Evolutionary conservation across 2,329 filamentous ascomycete genomes (phyloP).

Genomic region (Fusarium newnesense): DNA sequence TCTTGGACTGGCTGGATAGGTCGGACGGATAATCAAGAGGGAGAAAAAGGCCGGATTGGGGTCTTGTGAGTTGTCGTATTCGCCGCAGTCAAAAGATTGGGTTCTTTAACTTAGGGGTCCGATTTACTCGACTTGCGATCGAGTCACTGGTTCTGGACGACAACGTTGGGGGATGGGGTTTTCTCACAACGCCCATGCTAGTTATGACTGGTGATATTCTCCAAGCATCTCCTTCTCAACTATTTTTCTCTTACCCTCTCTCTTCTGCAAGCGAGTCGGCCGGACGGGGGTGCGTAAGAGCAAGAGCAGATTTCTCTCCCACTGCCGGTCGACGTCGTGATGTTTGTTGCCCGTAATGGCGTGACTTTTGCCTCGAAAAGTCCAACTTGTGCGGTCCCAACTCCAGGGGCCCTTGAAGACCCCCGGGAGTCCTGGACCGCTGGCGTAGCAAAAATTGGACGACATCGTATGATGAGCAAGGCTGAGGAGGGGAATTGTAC

Average conservation of each 20-base stretch:
- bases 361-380: slow-evolving; percentile 45
- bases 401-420: slow-evolving; percentile 41
- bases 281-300: slow-evolving; percentile 16
- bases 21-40: slow-evolving; percentile 9
- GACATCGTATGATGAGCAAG: slow-evolving; percentile 54
- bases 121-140: slow-evolving; percentile 30
- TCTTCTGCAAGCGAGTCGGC: slow-evolving; percentile 26
- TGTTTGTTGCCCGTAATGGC: slow-evolving; percentile 45
- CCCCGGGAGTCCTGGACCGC: slow-evolving; percentile 39
- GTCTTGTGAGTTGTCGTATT: slow-evolving; percentile 36
- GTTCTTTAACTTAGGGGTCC: not conserved
- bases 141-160: slow-evolving; percentile 12
- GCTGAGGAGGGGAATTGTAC: slow-evolving; percentile 50
- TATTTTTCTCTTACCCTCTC: slow-evolving; percentile 7
- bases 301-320: slow-evolving; percentile 29
- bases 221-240: slow-evolving; percentile 15
- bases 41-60: slow-evolving; percentile 17
- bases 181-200: slow-evolving; percentile 6
- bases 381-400: slow-evolving; percentile 36
- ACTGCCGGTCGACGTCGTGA: slow-evolving; percentile 43
- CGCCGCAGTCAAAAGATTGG: slow-evolving; percentile 30
- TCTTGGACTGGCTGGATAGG: not conserved
- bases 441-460: slow-evolving; percentile 45
- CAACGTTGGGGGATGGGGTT: slow-evolving; percentile 24
- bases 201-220: slow-evolving; percentile 22